Evolutionary conservation across 169 alveolate species (phyloP).

Genomic region (Amoebophrya sp.): DNA sequence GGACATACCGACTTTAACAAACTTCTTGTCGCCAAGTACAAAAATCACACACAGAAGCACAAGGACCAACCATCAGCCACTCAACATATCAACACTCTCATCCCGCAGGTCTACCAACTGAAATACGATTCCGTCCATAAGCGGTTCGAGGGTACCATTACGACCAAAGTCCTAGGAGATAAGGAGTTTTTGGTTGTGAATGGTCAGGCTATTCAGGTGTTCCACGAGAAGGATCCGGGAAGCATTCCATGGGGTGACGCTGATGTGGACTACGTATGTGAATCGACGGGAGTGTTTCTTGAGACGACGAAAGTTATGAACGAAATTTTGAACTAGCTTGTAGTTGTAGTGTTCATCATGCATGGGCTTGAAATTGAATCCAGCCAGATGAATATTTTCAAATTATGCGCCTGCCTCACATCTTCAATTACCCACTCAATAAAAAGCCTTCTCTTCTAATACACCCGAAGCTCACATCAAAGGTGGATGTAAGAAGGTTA

Average conservation of each 20-base stretch:
- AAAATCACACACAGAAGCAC: no score
- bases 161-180: constrained; percentile 63
- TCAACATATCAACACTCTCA: no score
- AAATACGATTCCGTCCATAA: constrained; percentile 97
- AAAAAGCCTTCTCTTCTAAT: no score
- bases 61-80: no score
- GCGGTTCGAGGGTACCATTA: constrained; percentile 69
- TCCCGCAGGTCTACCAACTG: constrained; percentile 79
- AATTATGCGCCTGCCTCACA: no score
- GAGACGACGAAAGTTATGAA: constrained; percentile 86
- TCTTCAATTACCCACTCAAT: no score
- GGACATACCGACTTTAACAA: no score
- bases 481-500: constrained; percentile 97
- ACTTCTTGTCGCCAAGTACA: no score
- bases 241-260: constrained; percentile 94
- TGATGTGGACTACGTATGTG: constrained; percentile 92
- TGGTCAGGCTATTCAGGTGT: constrained; percentile 67
- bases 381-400: no score
- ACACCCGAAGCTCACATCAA: constrained; percentile 83
- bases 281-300: constrained; percentile 97
- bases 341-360: no score
- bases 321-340: no score
- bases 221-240: constrained; percentile 88
- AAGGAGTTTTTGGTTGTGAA: constrained; percentile 65
- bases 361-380: no score